Evolutionary conservation across 306 rosid genomes (phyloP), one percentile per base, ranked within the genome.

Genomic region (Dryas drummondii): DNA sequence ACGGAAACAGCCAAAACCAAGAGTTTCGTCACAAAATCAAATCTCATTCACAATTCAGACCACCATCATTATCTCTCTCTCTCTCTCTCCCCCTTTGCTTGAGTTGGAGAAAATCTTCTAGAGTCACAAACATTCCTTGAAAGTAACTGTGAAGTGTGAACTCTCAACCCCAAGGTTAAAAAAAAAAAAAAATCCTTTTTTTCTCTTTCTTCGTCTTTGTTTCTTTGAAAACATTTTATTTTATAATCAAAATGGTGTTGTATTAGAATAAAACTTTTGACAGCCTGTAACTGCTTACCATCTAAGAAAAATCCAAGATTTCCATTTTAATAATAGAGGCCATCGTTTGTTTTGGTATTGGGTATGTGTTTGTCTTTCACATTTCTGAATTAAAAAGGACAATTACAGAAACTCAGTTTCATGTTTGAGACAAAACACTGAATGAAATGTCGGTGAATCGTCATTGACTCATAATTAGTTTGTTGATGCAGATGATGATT

Each of bases 231-330:
- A 49, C 32, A 17, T 14, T 26, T 7, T 57, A 32, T 74, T 42
- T 41, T 47, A 16, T 42, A 69, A 48, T 54, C 42, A 68, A 61
- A 68, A 70, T 48, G 27, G 5, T 66, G 55, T 56, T 54, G 41
- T 84, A 89, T 82, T 89, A 81, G 90, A 86, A 76, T 83, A 81
- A 84, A 82, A 82, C 81, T 83, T 80, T 64, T 90, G 93, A 91
- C 93, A 90, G 89, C 78, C 91, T 92, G 98, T 89, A 74, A 80
- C 73, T 76, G 78, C 82, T 90, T 94, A 85, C 97, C 94, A 85
- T 80, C 77, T 61, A 54, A 79, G 81, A 85, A 86, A 89, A 83
- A 68, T 86, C 91, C 92, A 91, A 88, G 68, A 14, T 76, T 79
- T 84, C 77, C 74, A 72, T 65, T 84, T 84, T 72, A 84, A 71